These are phyloP conservation scores for Candida boleticola DNA, from an alignment of 805 yeast genomes.

Conservation along the genomic window DNA sequence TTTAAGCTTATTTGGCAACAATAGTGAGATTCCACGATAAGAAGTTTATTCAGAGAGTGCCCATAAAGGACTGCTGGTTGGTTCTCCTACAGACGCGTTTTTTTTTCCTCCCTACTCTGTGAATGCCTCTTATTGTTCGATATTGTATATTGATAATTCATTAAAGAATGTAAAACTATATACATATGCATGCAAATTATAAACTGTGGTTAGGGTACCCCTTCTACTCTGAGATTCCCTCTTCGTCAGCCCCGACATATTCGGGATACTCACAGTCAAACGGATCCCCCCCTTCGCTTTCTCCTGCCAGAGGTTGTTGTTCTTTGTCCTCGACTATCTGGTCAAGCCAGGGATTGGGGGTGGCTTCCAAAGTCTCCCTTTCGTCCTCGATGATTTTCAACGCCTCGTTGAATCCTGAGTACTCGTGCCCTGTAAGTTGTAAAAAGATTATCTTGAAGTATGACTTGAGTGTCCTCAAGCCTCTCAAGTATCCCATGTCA, in stretches of 20 bases:
- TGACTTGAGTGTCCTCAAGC: slow-evolving; percentile 66
- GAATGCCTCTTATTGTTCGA: neutral
- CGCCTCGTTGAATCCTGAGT: slow-evolving; percentile 21
- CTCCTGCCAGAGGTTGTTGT: slow-evolving; percentile 9
- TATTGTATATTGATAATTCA: neutral
- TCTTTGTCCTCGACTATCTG: slow-evolving; percentile 14
- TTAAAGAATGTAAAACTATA: neutral
- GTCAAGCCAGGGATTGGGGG: slow-evolving; percentile 19
- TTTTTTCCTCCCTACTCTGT: neutral
- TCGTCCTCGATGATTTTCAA: slow-evolving; percentile 10
- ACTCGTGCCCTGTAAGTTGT: slow-evolving; percentile 46
- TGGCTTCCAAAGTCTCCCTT: slow-evolving; percentile 10
- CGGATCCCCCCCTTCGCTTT: slow-evolving; percentile 9
- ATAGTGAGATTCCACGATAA: no score
- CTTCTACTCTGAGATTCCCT: slow-evolving; percentile 20
- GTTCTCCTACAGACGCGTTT: neutral
- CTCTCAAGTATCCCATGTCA: slow-evolving; percentile 85
- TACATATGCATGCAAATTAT: neutral
- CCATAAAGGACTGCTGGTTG: no score
- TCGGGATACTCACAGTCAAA: slow-evolving; percentile 20
- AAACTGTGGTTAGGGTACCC: neutral
- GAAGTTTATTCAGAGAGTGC: no score
- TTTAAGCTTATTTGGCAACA: neutral
- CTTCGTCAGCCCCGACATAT: slow-evolving; percentile 18
- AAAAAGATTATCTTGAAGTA: slow-evolving; percentile 64